phyloP scores from a whole-genome alignment of 306 rosid species.

The Herpetospermum pedunculosum region DNA sequence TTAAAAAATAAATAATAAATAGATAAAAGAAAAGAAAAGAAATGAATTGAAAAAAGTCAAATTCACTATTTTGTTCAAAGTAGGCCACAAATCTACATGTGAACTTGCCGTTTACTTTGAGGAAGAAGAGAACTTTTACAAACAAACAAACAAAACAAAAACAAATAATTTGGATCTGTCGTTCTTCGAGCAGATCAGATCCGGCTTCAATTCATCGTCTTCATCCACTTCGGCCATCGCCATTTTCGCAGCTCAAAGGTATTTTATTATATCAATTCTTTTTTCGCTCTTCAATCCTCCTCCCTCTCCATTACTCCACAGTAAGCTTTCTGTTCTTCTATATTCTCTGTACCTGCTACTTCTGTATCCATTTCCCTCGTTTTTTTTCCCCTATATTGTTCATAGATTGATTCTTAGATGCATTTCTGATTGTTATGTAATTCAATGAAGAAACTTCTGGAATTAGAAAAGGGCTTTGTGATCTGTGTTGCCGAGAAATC shows the following conservation, averaged over 20 bases:
- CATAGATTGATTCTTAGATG: neutral
- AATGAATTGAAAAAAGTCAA: neutral
- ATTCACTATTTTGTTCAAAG: constrained; percentile 7
- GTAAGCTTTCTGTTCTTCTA: neutral
- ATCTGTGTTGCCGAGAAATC: neutral
- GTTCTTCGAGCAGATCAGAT: neutral
- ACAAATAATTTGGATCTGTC: constrained; percentile 3
- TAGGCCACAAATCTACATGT: neutral
- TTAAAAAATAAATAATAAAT: too few species aligned
- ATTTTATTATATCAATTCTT: neutral
- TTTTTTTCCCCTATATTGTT: neutral
- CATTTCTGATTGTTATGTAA: neutral
- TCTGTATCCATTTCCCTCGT: neutral
- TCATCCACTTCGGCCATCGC: neutral
- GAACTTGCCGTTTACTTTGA: neutral
- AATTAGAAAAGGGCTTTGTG: neutral
- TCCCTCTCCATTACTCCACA: neutral
- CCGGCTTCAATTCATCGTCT: neutral
- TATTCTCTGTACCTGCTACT: neutral
- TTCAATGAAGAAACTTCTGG: neutral
- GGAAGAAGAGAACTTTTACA: neutral
- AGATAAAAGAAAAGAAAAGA: neutral
- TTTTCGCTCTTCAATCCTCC: neutral
- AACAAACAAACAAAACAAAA: neutral
- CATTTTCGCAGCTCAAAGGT: constrained; percentile 1